Evolutionary conservation across 2,329 filamentous ascomycete species (phyloP).

Genomic region (Paecilomyces formosus): DNA sequence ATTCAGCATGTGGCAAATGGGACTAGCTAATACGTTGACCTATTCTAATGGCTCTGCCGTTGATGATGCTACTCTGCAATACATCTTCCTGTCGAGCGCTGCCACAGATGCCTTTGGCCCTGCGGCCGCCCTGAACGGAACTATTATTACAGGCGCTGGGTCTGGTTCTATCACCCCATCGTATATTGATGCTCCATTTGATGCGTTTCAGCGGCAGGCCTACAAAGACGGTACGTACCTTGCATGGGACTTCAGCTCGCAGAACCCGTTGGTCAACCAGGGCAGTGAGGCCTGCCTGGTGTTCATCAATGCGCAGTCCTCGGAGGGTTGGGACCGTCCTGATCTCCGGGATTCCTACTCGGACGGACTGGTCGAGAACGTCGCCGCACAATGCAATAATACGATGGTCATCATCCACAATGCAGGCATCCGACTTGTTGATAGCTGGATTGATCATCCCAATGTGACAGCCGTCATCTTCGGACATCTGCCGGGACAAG

Average conservation of each 20-base stretch:
- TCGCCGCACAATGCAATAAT: constrained; percentile 53
- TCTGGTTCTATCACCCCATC: constrained; percentile 44
- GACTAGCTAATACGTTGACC: not conserved
- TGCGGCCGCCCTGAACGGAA: constrained; percentile 51
- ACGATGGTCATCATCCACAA: constrained; percentile 61
- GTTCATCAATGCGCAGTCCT: constrained; percentile 46
- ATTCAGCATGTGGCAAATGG: constrained; percentile 20
- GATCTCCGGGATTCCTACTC: constrained; percentile 35
- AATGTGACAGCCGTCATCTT: constrained; percentile 60
- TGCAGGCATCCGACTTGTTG: constrained; percentile 53
- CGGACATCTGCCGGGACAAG: constrained; percentile 59
- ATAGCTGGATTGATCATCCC: constrained; percentile 54
- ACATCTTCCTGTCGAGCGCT: constrained; percentile 1
- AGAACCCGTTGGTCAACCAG: constrained; percentile 41
- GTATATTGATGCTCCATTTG: constrained; percentile 46
- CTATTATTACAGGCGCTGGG: constrained; percentile 41
- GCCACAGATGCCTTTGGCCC: constrained; percentile 26
- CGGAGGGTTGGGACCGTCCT: constrained; percentile 31
- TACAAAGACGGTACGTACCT: constrained; percentile 50
- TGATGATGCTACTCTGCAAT: not conserved
- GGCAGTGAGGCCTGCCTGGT: constrained; percentile 1
- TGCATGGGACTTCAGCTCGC: constrained; percentile 51
- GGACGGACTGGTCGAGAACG: constrained; percentile 49
- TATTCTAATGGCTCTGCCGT: not conserved
- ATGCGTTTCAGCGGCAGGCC: constrained; percentile 47